phyloP scores from a whole-genome alignment of 345 rosid species.

The Gossypium mustelinum region DNA sequence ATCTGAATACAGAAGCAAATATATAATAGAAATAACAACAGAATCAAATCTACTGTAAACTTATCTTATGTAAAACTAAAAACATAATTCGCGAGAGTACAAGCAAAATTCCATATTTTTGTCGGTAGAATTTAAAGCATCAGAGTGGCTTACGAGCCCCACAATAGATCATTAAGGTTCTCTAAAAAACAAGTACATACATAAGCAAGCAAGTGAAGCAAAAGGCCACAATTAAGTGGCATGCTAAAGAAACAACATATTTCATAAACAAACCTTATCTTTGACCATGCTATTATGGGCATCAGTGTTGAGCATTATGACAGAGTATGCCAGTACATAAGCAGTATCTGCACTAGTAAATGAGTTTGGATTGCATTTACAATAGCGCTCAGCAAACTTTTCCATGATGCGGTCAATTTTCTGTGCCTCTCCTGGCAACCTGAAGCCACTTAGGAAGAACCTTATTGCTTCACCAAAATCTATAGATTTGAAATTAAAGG shows the following conservation, averaged over 20 bases:
- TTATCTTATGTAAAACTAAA: slow-evolving; percentile 8
- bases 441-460: slow-evolving; percentile 85
- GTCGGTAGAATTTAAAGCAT: neutral
- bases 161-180: neutral
- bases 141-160: neutral
- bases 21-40: slow-evolving; percentile 28
- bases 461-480: slow-evolving; percentile 91
- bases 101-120: neutral
- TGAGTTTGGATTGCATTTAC: slow-evolving; percentile 89
- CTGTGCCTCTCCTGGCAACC: slow-evolving; percentile 98
- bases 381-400: slow-evolving; percentile 96
- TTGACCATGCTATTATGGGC: slow-evolving; percentile 97
- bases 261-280: slow-evolving; percentile 70
- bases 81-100: neutral
- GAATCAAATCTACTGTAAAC: slow-evolving; percentile 7
- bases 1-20: slow-evolving; percentile 47
- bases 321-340: slow-evolving; percentile 98
- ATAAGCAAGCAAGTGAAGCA: neutral
- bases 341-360: slow-evolving; percentile 97
- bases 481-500: slow-evolving; percentile 77
- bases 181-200: neutral
- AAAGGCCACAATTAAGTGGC: slow-evolving; percentile 4
- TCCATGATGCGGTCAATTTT: slow-evolving; percentile 98
- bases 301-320: slow-evolving; percentile 94
- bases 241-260: slow-evolving; percentile 14